Evolutionary conservation across 305 asterid species (phyloP).

Genomic region (Fraxinus nigra): DNA sequence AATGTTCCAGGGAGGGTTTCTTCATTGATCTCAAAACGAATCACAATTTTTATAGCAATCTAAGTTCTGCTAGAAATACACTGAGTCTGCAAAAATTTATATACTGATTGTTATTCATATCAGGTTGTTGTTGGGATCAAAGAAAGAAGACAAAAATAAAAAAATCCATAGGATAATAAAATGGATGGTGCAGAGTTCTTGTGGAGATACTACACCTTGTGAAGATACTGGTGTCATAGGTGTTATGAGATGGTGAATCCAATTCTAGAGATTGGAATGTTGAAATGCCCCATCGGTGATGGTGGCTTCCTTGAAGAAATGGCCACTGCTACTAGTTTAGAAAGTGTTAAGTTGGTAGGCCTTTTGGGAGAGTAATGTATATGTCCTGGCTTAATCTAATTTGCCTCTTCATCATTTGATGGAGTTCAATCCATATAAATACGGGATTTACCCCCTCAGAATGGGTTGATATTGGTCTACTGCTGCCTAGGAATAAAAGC

Average conservation of each 20-base stretch:
- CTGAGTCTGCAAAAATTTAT: background rate
- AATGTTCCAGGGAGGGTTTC: background rate
- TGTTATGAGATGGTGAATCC: slow-evolving; percentile 13
- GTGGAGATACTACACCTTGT: background rate
- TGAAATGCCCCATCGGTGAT: slow-evolving; percentile 13
- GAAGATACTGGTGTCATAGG: slow-evolving; percentile 1
- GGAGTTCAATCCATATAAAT: background rate
- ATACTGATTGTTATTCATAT: background rate
- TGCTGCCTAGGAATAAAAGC: slow-evolving; percentile 1
- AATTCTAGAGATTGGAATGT: background rate
- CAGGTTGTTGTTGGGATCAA: slow-evolving; percentile 3
- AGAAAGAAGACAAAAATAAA: background rate
- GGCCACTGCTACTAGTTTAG: slow-evolving; percentile 10
- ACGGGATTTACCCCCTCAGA: background rate
- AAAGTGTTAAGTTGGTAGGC: slow-evolving; percentile 10
- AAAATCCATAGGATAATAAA: background rate
- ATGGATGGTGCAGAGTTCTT: background rate
- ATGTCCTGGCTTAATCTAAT: background rate
- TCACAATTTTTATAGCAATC: background rate
- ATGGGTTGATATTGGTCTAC: background rate
- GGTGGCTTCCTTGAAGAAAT: slow-evolving; percentile 18
- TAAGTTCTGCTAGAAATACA: background rate
- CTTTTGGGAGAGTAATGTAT: background rate
- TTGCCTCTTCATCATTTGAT: background rate
- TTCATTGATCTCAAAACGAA: background rate